Evolutionary conservation across 768 basidiomycete species (phyloP).

Genomic region (Kwoniella mangroviensis): DNA sequence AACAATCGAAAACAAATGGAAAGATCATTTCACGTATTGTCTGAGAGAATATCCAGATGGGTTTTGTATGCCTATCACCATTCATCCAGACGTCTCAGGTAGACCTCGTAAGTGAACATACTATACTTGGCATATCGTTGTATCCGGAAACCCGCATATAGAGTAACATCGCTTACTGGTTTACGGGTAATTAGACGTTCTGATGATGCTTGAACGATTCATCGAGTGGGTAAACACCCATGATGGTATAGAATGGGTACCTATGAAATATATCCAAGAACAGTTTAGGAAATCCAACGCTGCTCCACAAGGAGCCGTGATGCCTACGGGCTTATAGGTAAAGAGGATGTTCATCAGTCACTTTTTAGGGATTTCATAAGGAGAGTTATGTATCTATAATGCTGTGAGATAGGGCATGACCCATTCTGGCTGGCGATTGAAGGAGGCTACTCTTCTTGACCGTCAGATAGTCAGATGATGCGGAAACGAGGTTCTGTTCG

Average conservation of each 20-base stretch:
- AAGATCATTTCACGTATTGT: constrained; percentile 72
- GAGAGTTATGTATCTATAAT: not conserved
- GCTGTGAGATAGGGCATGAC: not conserved
- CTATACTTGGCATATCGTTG: no score
- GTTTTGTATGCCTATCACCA: constrained; percentile 70
- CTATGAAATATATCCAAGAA: constrained; percentile 70
- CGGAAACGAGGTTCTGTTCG: no score
- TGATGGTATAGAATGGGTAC: constrained; percentile 71
- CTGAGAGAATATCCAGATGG: constrained; percentile 60
- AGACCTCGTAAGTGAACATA: constrained; percentile 51
- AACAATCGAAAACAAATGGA: constrained; percentile 75
- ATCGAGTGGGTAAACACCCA: constrained; percentile 76
- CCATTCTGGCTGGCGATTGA: no score
- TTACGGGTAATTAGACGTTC: constrained; percentile 62
- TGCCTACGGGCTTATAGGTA: constrained; percentile 63
- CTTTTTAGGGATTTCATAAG: not conserved
- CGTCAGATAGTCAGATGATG: no score
- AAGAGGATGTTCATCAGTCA: not conserved
- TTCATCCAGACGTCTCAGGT: constrained; percentile 79
- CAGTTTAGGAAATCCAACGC: constrained; percentile 66
- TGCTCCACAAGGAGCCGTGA: constrained; percentile 63
- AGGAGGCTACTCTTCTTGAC: no score
- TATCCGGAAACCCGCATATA: no score
- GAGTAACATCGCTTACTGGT: not conserved
- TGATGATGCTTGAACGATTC: constrained; percentile 77